Base-by-base conservation (phyloP, 495 filamentous ascomycete genomes). In the Paragyromitra xinjiangensis region DNA sequence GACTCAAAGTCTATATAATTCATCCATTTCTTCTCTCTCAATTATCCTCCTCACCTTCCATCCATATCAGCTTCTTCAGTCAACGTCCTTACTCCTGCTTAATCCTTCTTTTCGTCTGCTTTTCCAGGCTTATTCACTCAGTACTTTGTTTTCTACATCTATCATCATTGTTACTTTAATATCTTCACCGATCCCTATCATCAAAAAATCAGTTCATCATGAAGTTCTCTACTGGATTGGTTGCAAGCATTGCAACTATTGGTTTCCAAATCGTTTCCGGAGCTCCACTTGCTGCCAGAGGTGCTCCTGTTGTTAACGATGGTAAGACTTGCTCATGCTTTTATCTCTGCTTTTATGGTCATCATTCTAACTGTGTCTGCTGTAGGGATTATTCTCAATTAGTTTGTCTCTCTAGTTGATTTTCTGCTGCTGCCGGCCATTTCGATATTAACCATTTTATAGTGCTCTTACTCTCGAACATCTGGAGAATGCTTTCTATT, bases 401-500 rank as follows among this genome's bases (percentile, higher is more conserved):
- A 78, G 74, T 77, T 59, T 44, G 74, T 73, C 39, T 64, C 7
- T 5, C n/a, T 50, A 7, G 9, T 58, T 16, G 1, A 26, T 58
- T 40, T 40, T 40, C 11, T 42, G 5, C 19, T 59, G 8, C 6
- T 19, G 29, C 11, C 59, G 0, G 19, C 26, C 22, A 6, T 3
- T 37, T 11, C 48, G 3, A 40, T 77, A 44, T 29, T 77, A 42
- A 77, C 29, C n/a, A 22, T 40, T 11, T 19, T 40, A 73, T 9
- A 77, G 74, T 69, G 84, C 84, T 16, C 81, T 85, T 9, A 87
- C 86, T 7, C 82, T 87, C 22, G 87, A 88, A 78, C 84, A 86
- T 73, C 84, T 88, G 42, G 86, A 88, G 79, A 79, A 86, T 53
- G 79, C 80, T 3, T 87, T 87, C 81, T 92, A 91, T 79, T 83